Base-by-base conservation (phyloP, 2,329 filamentous ascomycete genomes). In the Pseudogymnoascus sp. region DNA sequence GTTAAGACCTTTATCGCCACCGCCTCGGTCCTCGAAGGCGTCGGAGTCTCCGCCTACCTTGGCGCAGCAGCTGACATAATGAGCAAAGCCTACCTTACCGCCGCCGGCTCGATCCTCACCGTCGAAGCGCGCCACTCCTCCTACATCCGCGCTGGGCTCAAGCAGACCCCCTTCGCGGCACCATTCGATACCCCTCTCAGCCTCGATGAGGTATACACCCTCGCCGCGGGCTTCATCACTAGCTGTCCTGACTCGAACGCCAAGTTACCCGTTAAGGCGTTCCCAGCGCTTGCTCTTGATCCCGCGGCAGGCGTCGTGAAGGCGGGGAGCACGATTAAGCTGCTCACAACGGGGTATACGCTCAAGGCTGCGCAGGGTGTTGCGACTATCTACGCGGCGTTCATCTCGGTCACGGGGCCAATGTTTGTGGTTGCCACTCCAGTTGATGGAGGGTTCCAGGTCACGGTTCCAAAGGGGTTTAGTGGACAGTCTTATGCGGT, bases 71-170 rank as follows among this genome's bases (percentile, higher is more conserved):
- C 80, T 23, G 77, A 78, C 65, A 86, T 85, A 66, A 78, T 81
- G 65, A 79, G 80, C 72, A 80, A 83, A 66, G 76, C 76, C 21
- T 87, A 87, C 74, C 76, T 89, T 50, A 82, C 82, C 0, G 81
- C 80, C 3, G 86, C 86, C 1, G 86, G 82, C 23, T 82, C 81
- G 64, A 85, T 90, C 70, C 77, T 89, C 35, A 84, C 83, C 31
- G 81, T 87, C 63, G 86, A 89, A 70, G 80, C 86, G 33, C 81
- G 86, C 9, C 86, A 89, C 76, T 82, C 81, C 1, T 77, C 87
- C 3, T 87, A 86, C 76, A 76, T 88, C 67, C 83, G 86, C 62
- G 73, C 76, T 31, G 75, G 76, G 9, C 74, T 80, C 17, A 73
- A 76, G 60, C 71, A 83, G 68, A 73, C 74, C 4, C 83, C 85